Evolutionary conservation across 306 rosid species (phyloP).

Genomic region (Cicer bijugum): DNA sequence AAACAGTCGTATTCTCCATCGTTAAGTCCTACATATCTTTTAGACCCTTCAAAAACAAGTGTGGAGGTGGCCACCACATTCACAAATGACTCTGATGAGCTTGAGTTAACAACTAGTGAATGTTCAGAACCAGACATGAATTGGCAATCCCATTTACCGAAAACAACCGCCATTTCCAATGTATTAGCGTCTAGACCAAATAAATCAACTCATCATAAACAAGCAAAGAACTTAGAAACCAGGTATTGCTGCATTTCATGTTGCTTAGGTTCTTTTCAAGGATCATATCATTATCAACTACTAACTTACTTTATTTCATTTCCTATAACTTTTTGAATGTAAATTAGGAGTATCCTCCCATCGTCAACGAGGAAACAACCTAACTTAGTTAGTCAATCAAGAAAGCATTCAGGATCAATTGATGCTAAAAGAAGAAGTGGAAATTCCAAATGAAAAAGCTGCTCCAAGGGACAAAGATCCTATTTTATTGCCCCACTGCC

Average conservation of each 20-base stretch:
- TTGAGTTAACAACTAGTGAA: slow-evolving; percentile 75
- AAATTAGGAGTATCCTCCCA: slow-evolving; percentile 66
- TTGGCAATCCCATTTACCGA: slow-evolving; percentile 62
- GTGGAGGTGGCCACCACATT: slow-evolving; percentile 46
- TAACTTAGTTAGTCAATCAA: slow-evolving; percentile 49
- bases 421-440: slow-evolving; percentile 70
- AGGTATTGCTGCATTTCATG: slow-evolving; percentile 57
- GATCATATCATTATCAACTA: slow-evolving; percentile 9
- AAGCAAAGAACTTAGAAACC: slow-evolving; percentile 57
- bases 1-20: slow-evolving; percentile 50
- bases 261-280: slow-evolving; percentile 27
- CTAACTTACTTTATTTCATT: slow-evolving; percentile 25
- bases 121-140: slow-evolving; percentile 71
- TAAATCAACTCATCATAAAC: slow-evolving; percentile 49
- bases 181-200: slow-evolving; percentile 54
- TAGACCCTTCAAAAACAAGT: slow-evolving; percentile 54
- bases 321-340: not conserved
- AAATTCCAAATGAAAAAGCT: slow-evolving; percentile 56
- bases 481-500: slow-evolving; percentile 40
- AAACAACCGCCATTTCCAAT: slow-evolving; percentile 49
- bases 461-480: slow-evolving; percentile 30
- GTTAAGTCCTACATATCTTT: slow-evolving; percentile 50
- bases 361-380: slow-evolving; percentile 63
- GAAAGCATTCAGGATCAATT: slow-evolving; percentile 55
- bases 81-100: slow-evolving; percentile 67